A percentile compares a stretch with the other conserved stretches of the same genome.
phyloP scores from a whole-genome alignment of 495 filamentous ascomycete species.

The Endocarpon pusillum region DNA sequence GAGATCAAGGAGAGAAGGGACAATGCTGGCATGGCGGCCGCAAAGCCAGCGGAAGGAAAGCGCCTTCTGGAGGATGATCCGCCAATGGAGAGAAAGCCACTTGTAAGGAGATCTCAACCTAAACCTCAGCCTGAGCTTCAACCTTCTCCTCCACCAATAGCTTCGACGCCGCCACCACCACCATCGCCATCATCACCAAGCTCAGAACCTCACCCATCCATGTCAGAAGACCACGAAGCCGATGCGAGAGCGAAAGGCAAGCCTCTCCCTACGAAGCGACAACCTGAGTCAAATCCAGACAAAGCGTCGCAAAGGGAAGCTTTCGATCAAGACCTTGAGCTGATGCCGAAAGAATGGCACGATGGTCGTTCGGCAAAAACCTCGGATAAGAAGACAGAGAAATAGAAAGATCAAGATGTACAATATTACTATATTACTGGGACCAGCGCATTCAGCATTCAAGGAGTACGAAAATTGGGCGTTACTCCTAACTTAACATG shows the following conservation, averaged over 20 bases:
- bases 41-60: slow-evolving; percentile 6
- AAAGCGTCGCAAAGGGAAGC: slow-evolving; percentile 5
- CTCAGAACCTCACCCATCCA: slow-evolving; percentile 15
- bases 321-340: slow-evolving; percentile 21
- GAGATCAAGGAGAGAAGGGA: slow-evolving; percentile 6
- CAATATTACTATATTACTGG: too few species aligned
- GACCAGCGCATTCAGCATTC: too few species aligned
- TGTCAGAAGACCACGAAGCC: slow-evolving; percentile 12
- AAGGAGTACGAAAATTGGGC: too few species aligned
- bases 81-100: not conserved
- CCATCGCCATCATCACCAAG: slow-evolving; percentile 10
- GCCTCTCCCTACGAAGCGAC: too few species aligned
- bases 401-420: too few species aligned
- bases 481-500: too few species aligned
- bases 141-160: slow-evolving; percentile 7
- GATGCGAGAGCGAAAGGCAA: slow-evolving; percentile 10
- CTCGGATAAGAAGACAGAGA: slow-evolving; percentile 9
- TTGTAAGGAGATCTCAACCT: slow-evolving; percentile 2
- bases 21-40: slow-evolving; percentile 3
- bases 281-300: too few species aligned
- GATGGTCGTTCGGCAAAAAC: slow-evolving; percentile 24
- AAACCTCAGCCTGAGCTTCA: slow-evolving; percentile 1
- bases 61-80: slow-evolving; percentile 3
- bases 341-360: slow-evolving; percentile 34
- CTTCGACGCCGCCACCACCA: slow-evolving; percentile 5